phyloP scores from a whole-genome alignment of 768 basidiomycete species.

The Suillus subluteus region DNA sequence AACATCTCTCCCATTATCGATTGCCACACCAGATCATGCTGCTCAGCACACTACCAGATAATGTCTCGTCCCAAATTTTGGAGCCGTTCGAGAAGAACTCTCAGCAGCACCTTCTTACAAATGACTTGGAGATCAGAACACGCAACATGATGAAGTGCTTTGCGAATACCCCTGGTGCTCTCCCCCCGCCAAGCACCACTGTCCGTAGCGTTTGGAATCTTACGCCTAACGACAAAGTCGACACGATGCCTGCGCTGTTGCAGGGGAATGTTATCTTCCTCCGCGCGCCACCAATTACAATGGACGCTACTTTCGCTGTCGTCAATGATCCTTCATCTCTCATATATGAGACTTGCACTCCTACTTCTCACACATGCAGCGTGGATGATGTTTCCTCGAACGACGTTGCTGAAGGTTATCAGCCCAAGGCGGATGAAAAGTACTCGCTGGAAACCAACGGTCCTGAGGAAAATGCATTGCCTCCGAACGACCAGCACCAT shows the following conservation, averaged over 20 bases:
- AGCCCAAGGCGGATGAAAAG: not conserved
- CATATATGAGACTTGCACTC: slow-evolving; percentile 9
- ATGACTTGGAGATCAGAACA: slow-evolving; percentile 20
- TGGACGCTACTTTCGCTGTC: slow-evolving; percentile 7
- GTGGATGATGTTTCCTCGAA: not conserved
- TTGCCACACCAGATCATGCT: not conserved
- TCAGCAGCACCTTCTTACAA: slow-evolving; percentile 13
- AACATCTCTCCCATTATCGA: not conserved
- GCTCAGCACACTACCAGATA: slow-evolving; percentile 15
- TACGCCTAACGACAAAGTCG: slow-evolving; percentile 28
- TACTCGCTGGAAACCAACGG: not conserved
- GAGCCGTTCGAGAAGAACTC: slow-evolving; percentile 20
- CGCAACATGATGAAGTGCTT: slow-evolving; percentile 27
- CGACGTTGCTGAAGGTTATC: not conserved
- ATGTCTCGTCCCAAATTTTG: slow-evolving; percentile 8
- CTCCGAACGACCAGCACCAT: slow-evolving; percentile 1
- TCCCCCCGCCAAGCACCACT: slow-evolving; percentile 23
- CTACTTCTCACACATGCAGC: not conserved
- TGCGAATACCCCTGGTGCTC: not conserved
- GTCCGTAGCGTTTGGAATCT: slow-evolving; percentile 27
- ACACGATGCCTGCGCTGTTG: slow-evolving; percentile 16
- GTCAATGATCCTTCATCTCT: slow-evolving; percentile 6
- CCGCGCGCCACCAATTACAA: slow-evolving; percentile 26
- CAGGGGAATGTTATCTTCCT: slow-evolving; percentile 8
- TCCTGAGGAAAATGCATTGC: not conserved